Conservation (phyloP, 169 alveolate species). For the Plasmodium knowlesi region DNA sequence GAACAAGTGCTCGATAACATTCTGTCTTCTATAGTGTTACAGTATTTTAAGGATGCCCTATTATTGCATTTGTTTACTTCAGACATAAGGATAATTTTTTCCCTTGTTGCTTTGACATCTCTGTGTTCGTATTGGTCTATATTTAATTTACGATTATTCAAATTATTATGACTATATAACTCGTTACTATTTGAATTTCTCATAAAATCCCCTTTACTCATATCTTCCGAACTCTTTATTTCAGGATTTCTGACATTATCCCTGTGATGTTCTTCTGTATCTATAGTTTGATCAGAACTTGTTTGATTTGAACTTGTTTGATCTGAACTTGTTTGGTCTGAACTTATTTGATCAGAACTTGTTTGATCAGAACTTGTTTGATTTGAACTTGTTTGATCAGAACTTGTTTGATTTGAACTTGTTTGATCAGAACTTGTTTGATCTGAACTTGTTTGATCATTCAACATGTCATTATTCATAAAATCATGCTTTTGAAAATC, state of each 20-base stretch:
- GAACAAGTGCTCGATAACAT: background rate
- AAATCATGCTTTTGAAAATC: background rate
- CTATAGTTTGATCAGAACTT: background rate
- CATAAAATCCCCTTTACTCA: background rate
- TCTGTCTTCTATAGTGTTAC: background rate
- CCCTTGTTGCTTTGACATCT: conserved; percentile 23
- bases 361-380: too few relatives aligned
- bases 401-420: too few relatives aligned
- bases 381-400: too few relatives aligned
- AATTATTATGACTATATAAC: background rate
- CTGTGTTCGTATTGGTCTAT: conserved; percentile 8
- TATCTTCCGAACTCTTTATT: background rate
- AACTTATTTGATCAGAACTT: too few relatives aligned
- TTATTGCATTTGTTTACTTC: background rate
- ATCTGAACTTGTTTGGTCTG: too few relatives aligned
- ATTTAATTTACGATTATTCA: background rate
- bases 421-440: too few relatives aligned
- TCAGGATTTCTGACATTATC: background rate
- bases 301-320: too few relatives aligned
- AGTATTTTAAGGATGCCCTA: background rate
- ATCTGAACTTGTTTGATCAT: background rate
- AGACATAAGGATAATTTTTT: conserved; percentile 6
- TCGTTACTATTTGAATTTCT: background rate
- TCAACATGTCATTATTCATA: background rate
- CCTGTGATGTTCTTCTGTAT: background rate